Evolutionary conservation across 345 rosid genomes (phyloP).

Genomic region (Eucalyptus fibrosa): DNA sequence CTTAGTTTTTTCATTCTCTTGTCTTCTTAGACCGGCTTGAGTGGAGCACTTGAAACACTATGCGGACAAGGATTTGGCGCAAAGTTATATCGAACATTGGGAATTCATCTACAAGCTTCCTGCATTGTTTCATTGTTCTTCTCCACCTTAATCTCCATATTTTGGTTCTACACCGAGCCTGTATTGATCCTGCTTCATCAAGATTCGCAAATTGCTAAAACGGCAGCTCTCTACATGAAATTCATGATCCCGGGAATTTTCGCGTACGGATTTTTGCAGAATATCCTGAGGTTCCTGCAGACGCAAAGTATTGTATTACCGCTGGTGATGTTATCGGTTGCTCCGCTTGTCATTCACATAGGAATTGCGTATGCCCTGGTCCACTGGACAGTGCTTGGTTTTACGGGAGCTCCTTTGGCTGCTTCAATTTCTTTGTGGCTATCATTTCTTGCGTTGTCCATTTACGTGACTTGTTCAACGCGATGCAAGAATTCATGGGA

Average conservation of each 20-base stretch:
- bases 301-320: conserved; percentile 62
- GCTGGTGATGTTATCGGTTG: conserved; percentile 21
- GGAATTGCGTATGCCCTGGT: conserved; percentile 37
- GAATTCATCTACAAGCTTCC: conserved; percentile 66
- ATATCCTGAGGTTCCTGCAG: conserved; percentile 65
- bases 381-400: conserved; percentile 31
- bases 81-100: conserved; percentile 42
- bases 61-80: conserved; percentile 95
- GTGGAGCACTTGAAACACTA: conserved; percentile 80
- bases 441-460: conserved; percentile 23
- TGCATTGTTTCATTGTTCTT: conserved; percentile 44
- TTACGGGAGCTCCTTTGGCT: conserved; percentile 62
- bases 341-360: conserved; percentile 35
- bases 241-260: conserved; percentile 62
- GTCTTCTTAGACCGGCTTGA: conserved; percentile 35
- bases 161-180: conserved; percentile 59
- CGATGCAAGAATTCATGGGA: conserved; percentile 45
- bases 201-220: conserved; percentile 34
- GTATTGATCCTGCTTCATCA: conserved; percentile 42
- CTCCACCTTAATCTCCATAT: conserved; percentile 33
- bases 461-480: conserved; percentile 26
- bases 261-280: conserved; percentile 60
- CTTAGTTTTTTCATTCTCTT: neutral
- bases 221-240: conserved; percentile 50
- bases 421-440: conserved; percentile 63